A percentile compares a stretch with the other conserved stretches of the same genome.
Conservation (phyloP, 257 asterid species). For the Primulina tabacum region DNA sequence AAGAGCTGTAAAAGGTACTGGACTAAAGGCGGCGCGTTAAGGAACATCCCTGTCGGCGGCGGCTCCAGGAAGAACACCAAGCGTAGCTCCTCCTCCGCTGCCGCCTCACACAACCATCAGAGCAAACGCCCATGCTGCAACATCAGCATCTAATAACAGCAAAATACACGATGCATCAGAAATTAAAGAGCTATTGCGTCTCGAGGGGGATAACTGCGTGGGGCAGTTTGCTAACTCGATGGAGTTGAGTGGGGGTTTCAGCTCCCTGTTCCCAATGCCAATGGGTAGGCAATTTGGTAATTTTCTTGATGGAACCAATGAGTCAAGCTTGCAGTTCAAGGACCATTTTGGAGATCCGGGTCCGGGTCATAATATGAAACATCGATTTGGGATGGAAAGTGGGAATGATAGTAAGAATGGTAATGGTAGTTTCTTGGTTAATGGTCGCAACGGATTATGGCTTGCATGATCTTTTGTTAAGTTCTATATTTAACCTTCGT, state of each 20-base stretch:
- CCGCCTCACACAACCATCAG: constrained; percentile 25
- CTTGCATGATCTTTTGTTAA: constrained; percentile 20
- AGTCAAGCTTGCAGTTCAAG: constrained; percentile 41
- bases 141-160: not conserved
- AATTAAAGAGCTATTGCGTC: constrained; percentile 35
- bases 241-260: no score
- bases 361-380: constrained; percentile 36
- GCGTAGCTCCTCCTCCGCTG: constrained; percentile 48
- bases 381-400: constrained; percentile 33
- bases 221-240: constrained; percentile 30
- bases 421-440: constrained; percentile 39
- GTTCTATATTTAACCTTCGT: no score
- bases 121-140: constrained; percentile 31
- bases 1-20: constrained; percentile 79
- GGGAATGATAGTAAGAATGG: constrained; percentile 27
- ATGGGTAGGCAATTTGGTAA: constrained; percentile 33
- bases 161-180: constrained; percentile 11
- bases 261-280: no score
- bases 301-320: constrained; percentile 45
- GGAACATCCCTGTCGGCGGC: constrained; percentile 94
- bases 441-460: constrained; percentile 33
- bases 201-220: constrained; percentile 33
- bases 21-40: constrained; percentile 92
- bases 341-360: constrained; percentile 41
- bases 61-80: constrained; percentile 71